phyloP scores from a whole-genome alignment of 2,329 filamentous ascomycete genomes.

The Cladophialophora bantiana region DNA sequence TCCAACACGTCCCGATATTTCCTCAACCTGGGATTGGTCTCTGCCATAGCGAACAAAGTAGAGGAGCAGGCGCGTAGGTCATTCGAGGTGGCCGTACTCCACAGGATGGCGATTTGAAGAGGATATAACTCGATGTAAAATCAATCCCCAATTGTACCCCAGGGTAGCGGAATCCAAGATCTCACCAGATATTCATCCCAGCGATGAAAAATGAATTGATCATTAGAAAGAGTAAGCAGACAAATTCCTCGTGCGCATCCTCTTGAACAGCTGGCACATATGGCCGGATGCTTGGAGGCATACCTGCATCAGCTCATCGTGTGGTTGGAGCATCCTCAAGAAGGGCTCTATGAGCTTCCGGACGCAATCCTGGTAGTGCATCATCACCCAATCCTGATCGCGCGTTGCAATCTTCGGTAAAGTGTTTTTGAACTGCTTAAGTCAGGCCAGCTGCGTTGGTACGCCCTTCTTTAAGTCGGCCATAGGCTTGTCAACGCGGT shows the following conservation, averaged over 20 bases:
- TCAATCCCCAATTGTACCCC: too few species aligned
- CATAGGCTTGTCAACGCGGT: slow-evolving; percentile 3
- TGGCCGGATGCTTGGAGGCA: slow-evolving; percentile 4
- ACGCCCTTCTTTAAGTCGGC: not conserved
- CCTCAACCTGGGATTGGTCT: not conserved
- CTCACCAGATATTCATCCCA: slow-evolving; percentile 10
- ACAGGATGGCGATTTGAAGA: slow-evolving; percentile 4
- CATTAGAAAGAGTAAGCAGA: slow-evolving; percentile 4
- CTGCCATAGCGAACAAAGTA: slow-evolving; percentile 5
- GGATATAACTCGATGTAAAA: slow-evolving; percentile 6
- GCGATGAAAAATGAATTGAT: slow-evolving; percentile 9
- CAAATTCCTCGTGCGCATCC: slow-evolving; percentile 5
- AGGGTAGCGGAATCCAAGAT: too few species aligned
- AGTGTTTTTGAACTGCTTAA: not conserved
- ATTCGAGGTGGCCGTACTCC: not conserved
- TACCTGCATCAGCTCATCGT: slow-evolving; percentile 8
- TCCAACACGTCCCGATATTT: slow-evolving; percentile 12
- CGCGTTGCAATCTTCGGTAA: not conserved
- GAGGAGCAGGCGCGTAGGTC: slow-evolving; percentile 14
- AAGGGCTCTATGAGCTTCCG: slow-evolving; percentile 13
- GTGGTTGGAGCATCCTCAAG: not conserved
- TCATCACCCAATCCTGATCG: slow-evolving; percentile 11
- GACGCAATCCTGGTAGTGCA: slow-evolving; percentile 10
- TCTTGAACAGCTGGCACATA: slow-evolving; percentile 6
- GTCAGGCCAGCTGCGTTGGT: not conserved